phyloP scores from a whole-genome alignment of 1,139 yeast species.

The Suhomyces anneliseae region DNA sequence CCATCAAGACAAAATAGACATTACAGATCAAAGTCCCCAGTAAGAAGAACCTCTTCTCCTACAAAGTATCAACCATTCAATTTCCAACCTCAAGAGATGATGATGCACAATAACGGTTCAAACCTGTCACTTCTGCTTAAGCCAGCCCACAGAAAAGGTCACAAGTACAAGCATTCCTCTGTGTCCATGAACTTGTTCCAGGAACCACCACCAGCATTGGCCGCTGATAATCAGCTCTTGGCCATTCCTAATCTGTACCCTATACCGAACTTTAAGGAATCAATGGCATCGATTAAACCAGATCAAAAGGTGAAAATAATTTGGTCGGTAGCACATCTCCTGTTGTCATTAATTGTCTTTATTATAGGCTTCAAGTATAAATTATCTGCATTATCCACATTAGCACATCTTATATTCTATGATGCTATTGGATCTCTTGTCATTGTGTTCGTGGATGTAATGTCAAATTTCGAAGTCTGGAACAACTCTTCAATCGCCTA shows the following conservation, averaged over 20 bases:
- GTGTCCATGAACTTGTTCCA: conserved; percentile 94
- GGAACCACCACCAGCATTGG: conserved; percentile 67
- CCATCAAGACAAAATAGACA: conserved; percentile 37
- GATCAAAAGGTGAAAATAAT: conserved; percentile 57
- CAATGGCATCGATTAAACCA: conserved; percentile 52
- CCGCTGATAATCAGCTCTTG: conserved; percentile 51
- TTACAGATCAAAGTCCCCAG: conserved; percentile 37
- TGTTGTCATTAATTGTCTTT: conserved; percentile 56
- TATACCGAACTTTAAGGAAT: conserved; percentile 70
- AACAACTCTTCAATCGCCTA: conserved; percentile 74
- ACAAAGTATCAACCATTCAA: conserved; percentile 50
- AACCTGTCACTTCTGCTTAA: conserved; percentile 34
- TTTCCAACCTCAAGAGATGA: conserved; percentile 45
- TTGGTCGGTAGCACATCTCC: conserved; percentile 70
- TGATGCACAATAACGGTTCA: conserved; percentile 31
- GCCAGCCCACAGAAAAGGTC: conserved; percentile 87
- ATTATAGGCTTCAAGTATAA: conserved; percentile 57
- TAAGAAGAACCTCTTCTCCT: conserved; percentile 43
- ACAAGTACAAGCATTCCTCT: conserved; percentile 94
- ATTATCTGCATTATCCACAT: conserved; percentile 66
- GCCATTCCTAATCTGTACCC: conserved; percentile 79
- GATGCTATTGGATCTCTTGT: conserved; percentile 80
- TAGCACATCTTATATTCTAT: conserved; percentile 84
- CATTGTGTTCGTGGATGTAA: conserved; percentile 69
- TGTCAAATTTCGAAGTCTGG: conserved; percentile 94